Conservation (phyloP, 1,284 basidiomycete genomes). For the Inonotus obliquus region DNA sequence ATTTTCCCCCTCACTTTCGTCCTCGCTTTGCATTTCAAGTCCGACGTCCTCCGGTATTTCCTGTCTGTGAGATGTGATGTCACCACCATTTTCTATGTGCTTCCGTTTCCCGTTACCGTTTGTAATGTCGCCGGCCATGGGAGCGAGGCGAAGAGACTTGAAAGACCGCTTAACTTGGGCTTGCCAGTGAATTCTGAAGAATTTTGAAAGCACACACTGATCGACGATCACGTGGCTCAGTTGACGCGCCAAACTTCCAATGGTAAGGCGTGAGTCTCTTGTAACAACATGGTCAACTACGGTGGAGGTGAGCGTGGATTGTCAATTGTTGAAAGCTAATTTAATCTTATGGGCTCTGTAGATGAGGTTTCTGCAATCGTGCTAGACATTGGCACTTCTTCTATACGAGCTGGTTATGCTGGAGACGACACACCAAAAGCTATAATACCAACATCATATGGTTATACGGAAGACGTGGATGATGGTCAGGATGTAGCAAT, state of each 20-base stretch:
- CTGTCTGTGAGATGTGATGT: conserved; percentile 29
- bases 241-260: not conserved
- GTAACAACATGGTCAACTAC: conserved; percentile 36
- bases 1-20: conserved; percentile 47
- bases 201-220: not conserved
- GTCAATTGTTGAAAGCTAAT: not conserved
- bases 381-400: conserved; percentile 89
- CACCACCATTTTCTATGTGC: conserved; percentile 11
- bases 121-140: not conserved
- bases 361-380: conserved; percentile 96
- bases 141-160: not conserved
- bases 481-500: conserved; percentile 52
- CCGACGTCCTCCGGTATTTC: conserved; percentile 37
- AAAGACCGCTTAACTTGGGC: not conserved
- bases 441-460: conserved; percentile 87
- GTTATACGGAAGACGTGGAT: conserved; percentile 50
- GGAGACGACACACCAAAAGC: conserved; percentile 96
- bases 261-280: not conserved
- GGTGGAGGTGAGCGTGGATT: conserved; percentile 52
- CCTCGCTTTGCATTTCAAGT: conserved; percentile 69
- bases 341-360: conserved; percentile 26
- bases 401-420: conserved; percentile 91
- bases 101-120: not conserved
- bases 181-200: not conserved
- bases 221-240: not conserved